Percentiles rank a stretch among this genome's conserved stretches.
Conservation (phyloP, 2,329 filamentous ascomycete species). For the Fusarium tanahbumbuense region DNA sequence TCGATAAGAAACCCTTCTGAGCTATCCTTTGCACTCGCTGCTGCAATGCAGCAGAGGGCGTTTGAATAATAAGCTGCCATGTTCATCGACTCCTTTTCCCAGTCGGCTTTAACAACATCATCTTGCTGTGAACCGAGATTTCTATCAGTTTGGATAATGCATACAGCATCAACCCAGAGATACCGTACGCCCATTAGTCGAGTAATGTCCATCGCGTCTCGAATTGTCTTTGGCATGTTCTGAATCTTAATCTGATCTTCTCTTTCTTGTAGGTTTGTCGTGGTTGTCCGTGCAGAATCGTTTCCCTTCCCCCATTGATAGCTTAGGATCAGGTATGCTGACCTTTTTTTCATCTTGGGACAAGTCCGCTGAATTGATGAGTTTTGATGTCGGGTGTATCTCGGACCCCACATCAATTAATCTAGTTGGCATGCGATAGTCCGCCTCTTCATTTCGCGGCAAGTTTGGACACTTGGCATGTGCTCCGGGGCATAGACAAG, state of each 20-base stretch:
- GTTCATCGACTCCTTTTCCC: background rate
- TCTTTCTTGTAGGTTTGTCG: rapidly evolving
- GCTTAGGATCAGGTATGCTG: background rate
- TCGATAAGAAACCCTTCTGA: background rate
- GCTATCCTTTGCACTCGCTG: background rate
- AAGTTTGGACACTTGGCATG: rapidly evolving
- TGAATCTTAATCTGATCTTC: rapidly evolving
- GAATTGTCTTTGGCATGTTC: background rate
- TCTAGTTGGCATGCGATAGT: background rate
- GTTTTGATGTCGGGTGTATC: rapidly evolving
- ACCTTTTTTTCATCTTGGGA: rapidly evolving
- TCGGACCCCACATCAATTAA: background rate
- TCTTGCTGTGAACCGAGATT: background rate
- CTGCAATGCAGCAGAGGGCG: background rate
- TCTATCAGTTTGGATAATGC: background rate
- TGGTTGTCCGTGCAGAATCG: background rate
- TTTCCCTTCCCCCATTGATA: background rate
- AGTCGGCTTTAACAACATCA: background rate
- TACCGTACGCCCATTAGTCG: background rate
- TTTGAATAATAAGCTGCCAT: background rate
- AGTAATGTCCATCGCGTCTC: background rate
- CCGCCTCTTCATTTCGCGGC: rapidly evolving
- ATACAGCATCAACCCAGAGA: background rate
- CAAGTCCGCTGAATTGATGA: rapidly evolving
- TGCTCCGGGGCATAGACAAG: rapidly evolving